phyloP scores from a whole-genome alignment of 1,284 basidiomycete genomes.

The Coriolopsis trogii region DNA sequence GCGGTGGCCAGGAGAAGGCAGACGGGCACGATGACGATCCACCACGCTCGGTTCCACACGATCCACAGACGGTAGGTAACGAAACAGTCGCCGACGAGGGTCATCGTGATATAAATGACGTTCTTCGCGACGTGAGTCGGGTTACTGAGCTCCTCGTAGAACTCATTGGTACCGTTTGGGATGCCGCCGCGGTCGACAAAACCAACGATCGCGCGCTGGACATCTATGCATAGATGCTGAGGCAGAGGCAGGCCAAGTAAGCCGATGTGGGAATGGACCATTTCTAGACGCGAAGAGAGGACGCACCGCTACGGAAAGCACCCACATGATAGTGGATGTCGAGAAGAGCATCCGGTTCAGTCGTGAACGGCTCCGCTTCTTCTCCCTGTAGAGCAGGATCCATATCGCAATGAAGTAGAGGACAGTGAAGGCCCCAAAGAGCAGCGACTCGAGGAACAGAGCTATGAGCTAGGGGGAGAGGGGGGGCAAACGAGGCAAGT shows the following conservation, averaged over 20 bases:
- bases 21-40: constrained; percentile 14
- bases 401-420: constrained; percentile 23
- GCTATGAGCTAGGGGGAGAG: constrained; percentile 9
- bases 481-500: too few relatives aligned
- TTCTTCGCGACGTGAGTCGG: constrained; percentile 23
- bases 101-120: constrained; percentile 24
- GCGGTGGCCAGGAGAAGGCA: constrained; percentile 17
- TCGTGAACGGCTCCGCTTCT: constrained; percentile 10
- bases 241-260: background rate
- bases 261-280: too few relatives aligned
- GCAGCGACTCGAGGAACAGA: constrained; percentile 22
- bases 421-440: constrained; percentile 24
- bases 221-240: constrained; percentile 21
- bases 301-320: constrained; percentile 18
- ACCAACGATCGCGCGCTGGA: constrained; percentile 13
- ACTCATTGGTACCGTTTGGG: constrained; percentile 8
- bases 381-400: constrained; percentile 26
- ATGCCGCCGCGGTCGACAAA: constrained; percentile 17
- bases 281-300: background rate
- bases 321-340: constrained; percentile 21
- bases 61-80: constrained; percentile 21
- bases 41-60: constrained; percentile 20
- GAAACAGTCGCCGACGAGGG: constrained; percentile 22
- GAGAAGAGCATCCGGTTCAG: constrained; percentile 23
- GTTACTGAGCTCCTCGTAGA: constrained; percentile 15